Evolutionary conservation across 2,329 filamentous ascomycete genomes (phyloP).

Genomic region (Alternaria sp.): DNA sequence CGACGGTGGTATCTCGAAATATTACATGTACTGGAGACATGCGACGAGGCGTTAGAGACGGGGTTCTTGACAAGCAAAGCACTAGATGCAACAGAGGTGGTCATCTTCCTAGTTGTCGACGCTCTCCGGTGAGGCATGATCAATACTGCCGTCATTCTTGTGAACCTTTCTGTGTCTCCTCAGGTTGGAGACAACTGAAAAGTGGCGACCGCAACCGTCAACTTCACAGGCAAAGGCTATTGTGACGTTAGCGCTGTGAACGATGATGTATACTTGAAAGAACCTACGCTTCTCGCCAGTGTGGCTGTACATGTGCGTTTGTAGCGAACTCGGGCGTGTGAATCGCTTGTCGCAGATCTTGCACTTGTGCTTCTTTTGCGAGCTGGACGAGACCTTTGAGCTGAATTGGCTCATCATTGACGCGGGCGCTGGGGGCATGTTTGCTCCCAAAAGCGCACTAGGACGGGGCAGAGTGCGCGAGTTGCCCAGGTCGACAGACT

Average conservation of each 20-base stretch:
- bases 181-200: conserved; percentile 96
- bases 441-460: conserved; percentile 67
- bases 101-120: conserved; percentile 39
- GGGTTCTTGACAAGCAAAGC: conserved; percentile 19
- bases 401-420: conserved; percentile 99
- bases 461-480: conserved; percentile 86
- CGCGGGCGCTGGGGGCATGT: conserved; percentile 81
- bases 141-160: conserved; percentile 70
- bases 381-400: conserved; percentile 93
- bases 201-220: conserved; percentile 92
- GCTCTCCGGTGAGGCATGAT: conserved; percentile 60
- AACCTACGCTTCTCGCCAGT: conserved; percentile 96
- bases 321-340: conserved; percentile 89
- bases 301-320: conserved; percentile 98
- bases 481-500: conserved; percentile 78
- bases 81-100: conserved; percentile 21
- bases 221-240: conserved; percentile 93
- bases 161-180: conserved; percentile 96
- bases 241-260: conserved; percentile 15
- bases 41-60: not conserved
- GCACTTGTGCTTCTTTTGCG: conserved; percentile 99
- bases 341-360: conserved; percentile 99
- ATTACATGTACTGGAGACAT: conserved; percentile 24
- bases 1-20: conserved; percentile 51
- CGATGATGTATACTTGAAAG: not conserved